These are phyloP conservation scores for Zostera marina DNA, from an alignment of 116 monocot species.

Conservation along the genomic window DNA sequence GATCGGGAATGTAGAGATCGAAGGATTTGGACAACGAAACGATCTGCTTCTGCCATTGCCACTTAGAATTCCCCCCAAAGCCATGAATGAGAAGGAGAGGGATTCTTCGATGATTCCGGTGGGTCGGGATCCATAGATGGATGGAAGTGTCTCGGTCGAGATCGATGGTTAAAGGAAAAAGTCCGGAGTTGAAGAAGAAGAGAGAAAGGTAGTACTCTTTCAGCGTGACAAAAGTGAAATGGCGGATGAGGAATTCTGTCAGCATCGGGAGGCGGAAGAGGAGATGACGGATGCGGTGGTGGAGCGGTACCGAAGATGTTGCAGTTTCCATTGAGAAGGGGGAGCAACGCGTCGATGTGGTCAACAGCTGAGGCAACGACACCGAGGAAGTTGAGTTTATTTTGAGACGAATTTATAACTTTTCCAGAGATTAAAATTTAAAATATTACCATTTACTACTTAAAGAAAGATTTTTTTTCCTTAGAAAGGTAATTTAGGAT, in stretches of 20 bases:
- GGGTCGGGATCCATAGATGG: conserved; percentile 30
- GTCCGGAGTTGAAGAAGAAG: conserved; percentile 24
- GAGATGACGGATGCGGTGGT: conserved; percentile 8
- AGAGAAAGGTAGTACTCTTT: conserved; percentile 24
- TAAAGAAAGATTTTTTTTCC: too few species aligned
- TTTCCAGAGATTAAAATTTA: too few species aligned
- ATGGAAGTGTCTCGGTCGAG: conserved; percentile 20
- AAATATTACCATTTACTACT: too few species aligned
- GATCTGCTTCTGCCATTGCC: conserved; percentile 52
- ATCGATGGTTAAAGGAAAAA: conserved; percentile 20
- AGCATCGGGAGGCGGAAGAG: conserved; percentile 5
- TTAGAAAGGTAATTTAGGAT: too few species aligned
- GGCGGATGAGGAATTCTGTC: neutral
- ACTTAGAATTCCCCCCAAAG: conserved; percentile 61
- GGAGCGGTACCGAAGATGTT: too few species aligned
- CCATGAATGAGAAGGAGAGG: conserved; percentile 64
- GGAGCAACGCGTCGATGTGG: too few species aligned
- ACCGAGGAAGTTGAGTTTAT: too few species aligned
- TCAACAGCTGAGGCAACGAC: too few species aligned
- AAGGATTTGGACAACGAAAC: conserved; percentile 33
- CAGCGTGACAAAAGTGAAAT: conserved; percentile 28
- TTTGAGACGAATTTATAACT: too few species aligned
- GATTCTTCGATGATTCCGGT: conserved; percentile 7
- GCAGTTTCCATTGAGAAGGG: too few species aligned
- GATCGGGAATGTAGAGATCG: conserved; percentile 66